phyloP scores from a whole-genome alignment of 495 filamentous ascomycete genomes.

The Pyrenopolyporus hunteri region DNA sequence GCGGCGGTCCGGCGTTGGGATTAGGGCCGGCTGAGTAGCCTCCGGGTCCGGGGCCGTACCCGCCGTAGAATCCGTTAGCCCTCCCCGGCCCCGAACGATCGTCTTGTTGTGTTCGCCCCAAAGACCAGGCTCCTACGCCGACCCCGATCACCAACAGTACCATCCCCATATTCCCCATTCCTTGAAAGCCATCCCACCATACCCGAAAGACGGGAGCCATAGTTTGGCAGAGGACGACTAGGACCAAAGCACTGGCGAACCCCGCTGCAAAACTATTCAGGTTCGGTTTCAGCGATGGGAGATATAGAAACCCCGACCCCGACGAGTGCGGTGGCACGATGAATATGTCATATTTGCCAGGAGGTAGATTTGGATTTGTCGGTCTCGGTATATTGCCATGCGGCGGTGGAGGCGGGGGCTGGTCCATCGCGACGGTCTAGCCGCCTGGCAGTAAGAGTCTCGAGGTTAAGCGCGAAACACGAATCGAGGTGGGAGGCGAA shows the following conservation, averaged over 20 bases:
- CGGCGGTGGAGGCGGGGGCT: conserved; percentile 49
- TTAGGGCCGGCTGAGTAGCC: conserved; percentile 31
- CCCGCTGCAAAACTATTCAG: conserved; percentile 91
- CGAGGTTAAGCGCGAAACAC: conserved; percentile 9
- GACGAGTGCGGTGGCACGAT: conserved; percentile 93
- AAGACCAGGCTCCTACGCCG: conserved; percentile 77
- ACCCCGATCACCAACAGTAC: conserved; percentile 66
- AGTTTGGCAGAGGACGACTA: conserved; percentile 69
- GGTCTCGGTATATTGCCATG: conserved; percentile 68
- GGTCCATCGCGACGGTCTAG: conserved; percentile 30
- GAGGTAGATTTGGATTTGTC: conserved; percentile 61
- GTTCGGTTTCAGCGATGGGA: conserved; percentile 84
- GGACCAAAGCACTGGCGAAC: conserved; percentile 71
- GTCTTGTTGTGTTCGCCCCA: conserved; percentile 69
- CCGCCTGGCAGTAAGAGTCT: conserved; percentile 13
- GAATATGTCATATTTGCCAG: conserved; percentile 95
- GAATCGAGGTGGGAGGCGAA: conserved; percentile 14
- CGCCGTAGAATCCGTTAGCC: conserved; percentile 38
- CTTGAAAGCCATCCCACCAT: conserved; percentile 69
- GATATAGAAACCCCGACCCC: conserved; percentile 89
- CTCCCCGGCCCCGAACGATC: conserved; percentile 41
- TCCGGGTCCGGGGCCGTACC: conserved; percentile 35
- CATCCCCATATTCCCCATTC: conserved; percentile 66
- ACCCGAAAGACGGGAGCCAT: conserved; percentile 70
- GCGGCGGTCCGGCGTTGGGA: conserved; percentile 38